A percentile compares a stretch with the other conserved stretches of the same genome.
Evolutionary conservation across 805 yeast species (phyloP).

Genomic region (Candida nanaspora): DNA sequence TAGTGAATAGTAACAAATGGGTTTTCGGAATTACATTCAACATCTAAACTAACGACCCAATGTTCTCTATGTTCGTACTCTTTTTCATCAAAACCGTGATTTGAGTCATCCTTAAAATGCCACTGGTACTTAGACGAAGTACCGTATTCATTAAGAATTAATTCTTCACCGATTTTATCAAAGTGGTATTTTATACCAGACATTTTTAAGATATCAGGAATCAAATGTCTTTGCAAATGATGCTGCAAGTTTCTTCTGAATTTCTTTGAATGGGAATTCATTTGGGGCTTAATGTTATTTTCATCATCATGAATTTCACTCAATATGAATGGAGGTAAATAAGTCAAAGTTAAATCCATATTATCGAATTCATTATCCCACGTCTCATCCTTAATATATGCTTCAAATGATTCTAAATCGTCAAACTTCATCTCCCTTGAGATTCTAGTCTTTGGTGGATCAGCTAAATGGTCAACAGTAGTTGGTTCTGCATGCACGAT

Average conservation of each 20-base stretch:
- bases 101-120: slow-evolving; percentile 53
- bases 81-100: slow-evolving; percentile 45
- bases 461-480: slow-evolving; percentile 21
- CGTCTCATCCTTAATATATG: slow-evolving; percentile 60
- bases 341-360: slow-evolving; percentile 57
- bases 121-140: slow-evolving; percentile 45
- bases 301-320: slow-evolving; percentile 61
- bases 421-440: slow-evolving; percentile 42
- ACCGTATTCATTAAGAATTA: slow-evolving; percentile 35
- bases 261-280: slow-evolving; percentile 64
- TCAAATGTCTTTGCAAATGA: slow-evolving; percentile 63
- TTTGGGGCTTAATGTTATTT: slow-evolving; percentile 65
- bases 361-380: slow-evolving; percentile 72
- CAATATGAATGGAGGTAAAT: slow-evolving; percentile 69
- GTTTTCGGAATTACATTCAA: slow-evolving; percentile 57
- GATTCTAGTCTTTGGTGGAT: slow-evolving; percentile 22
- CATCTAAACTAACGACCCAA: slow-evolving; percentile 58
- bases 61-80: slow-evolving; percentile 44
- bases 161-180: slow-evolving; percentile 40
- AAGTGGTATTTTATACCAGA: slow-evolving; percentile 43
- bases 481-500: slow-evolving; percentile 19
- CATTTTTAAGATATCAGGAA: slow-evolving; percentile 56
- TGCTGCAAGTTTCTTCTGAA: slow-evolving; percentile 70
- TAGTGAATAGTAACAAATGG: slow-evolving; percentile 65
- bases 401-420: slow-evolving; percentile 53